A percentile compares a stretch with the other conserved stretches of the same genome.
phyloP scores from a whole-genome alignment of 2,329 filamentous ascomycete genomes.

The Trichoderma gracile region DNA sequence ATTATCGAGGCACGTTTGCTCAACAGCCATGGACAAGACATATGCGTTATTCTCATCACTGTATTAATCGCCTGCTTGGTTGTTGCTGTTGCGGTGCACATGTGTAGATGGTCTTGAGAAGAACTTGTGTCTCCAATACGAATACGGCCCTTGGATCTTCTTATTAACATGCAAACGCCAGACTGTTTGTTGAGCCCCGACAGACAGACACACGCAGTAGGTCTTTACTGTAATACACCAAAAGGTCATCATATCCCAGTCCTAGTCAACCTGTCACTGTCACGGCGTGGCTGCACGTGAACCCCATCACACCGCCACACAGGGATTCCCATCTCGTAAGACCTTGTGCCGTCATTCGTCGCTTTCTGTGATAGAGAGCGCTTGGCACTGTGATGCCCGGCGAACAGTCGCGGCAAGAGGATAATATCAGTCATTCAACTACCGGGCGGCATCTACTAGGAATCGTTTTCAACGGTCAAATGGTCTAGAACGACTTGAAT shows the following conservation, averaged over 20 bases:
- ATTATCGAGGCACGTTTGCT: background rate
- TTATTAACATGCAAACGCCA: too few species aligned
- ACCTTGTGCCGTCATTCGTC: background rate
- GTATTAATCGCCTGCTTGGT: background rate
- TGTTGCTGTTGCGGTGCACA: background rate
- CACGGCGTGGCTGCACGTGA: conserved; percentile 19
- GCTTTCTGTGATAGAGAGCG: background rate
- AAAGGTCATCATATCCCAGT: background rate
- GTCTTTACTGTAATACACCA: too few species aligned
- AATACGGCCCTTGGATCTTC: background rate
- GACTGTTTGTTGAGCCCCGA: conserved; percentile 2
- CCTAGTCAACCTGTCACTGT: background rate
- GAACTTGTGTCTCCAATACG: background rate
- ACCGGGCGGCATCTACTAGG: background rate
- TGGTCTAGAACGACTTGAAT: conserved; percentile 13
- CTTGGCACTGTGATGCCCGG: conserved; percentile 1
- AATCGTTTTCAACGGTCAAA: background rate
- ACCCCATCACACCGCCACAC: conserved; percentile 22
- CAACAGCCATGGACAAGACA: too few species aligned
- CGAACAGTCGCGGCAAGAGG: background rate
- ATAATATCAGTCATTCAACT: background rate
- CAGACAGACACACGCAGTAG: too few species aligned
- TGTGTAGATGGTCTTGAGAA: background rate
- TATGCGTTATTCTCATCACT: too few species aligned
- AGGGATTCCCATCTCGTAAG: conserved; percentile 7